Conservation (phyloP, 305 asterid genomes). For the Fraxinus ornus region DNA sequence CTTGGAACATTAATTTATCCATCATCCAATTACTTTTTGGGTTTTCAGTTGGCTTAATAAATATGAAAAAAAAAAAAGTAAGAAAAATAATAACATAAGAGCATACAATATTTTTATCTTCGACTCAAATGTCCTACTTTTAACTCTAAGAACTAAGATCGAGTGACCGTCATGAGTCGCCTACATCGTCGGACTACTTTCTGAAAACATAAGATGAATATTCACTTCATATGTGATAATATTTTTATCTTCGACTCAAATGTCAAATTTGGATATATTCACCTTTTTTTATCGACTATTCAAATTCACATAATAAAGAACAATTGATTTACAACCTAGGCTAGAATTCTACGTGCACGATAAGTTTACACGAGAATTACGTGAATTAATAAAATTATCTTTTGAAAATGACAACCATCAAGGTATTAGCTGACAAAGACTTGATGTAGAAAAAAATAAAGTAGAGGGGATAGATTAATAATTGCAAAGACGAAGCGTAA, state of each 20-base stretch:
- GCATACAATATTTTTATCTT: not conserved
- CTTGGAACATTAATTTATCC: not conserved
- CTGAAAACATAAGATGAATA: not conserved
- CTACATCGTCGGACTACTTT: not conserved
- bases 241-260: not conserved
- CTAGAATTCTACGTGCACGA: not conserved
- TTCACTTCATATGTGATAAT: not conserved
- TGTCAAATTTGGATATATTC: not conserved
- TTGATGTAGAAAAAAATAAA: not conserved
- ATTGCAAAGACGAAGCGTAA: not conserved
- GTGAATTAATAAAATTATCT: not conserved
- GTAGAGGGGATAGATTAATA: not conserved
- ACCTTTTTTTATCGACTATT: not conserved
- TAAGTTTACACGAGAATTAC: not conserved
- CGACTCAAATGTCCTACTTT: too few species aligned
- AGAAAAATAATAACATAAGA: not conserved
- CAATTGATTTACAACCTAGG: not conserved
- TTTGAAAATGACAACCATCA: not conserved
- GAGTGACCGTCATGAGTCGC: not conserved
- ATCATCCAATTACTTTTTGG: not conserved
- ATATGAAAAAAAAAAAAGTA: not conserved
- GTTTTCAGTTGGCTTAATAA: not conserved
- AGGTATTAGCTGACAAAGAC: not conserved
- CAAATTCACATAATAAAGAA: not conserved
- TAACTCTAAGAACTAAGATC: not conserved